Evolutionary conservation across 2,329 filamentous ascomycete species (phyloP), one percentile per base, ranked within the genome.

Genomic region (Xylaria sp.): DNA sequence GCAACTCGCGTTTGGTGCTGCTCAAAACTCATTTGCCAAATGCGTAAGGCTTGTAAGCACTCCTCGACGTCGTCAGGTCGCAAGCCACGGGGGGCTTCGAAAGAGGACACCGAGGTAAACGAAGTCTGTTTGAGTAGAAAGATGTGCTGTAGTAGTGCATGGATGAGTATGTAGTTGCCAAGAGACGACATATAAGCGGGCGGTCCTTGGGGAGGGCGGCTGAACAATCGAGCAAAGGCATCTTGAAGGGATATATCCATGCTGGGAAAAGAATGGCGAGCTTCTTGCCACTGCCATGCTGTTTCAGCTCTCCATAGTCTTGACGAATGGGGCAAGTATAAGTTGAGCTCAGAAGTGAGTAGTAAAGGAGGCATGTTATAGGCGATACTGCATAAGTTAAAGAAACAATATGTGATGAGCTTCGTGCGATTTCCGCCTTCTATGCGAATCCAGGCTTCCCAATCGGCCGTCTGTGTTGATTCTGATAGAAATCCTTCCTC

Each of bases 131-230:
- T 91, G 25, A 92, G 78, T 46, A 92, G 83, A 76, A 90, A 93
- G 18, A 93, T 90, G 70, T 92, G 90, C 74, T 93, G 91, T 12
- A 93, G 86, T 28, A 94, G 78, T 3, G 90, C 90, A 74, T 93
- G 90, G 2, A 93, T 90, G 41, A 94, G 82, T 8, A 92, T 86
- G 72, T 93, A 92, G 74, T 91, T 91, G 0, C 90, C 91, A 7
- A 92, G 79, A 0, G 89, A 88, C 0, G 87, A 88, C 65, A 88
- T 82, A 54, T 85, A 84, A 0, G 83, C 79, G 0, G 84, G 84
- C 0, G 86, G 81, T 0, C 81, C 82, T 70, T 87, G 84, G 0
- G 82, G 81, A 2, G 83, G 80, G 44, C 88, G 84, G 32, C 86
- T 83, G 44, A 91, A 83, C 0, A 90, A 80, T 50, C 85, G 81